These are phyloP conservation scores for Eutypa lata DNA, from an alignment of 2,329 filamentous ascomycete species.

Conservation along the genomic window DNA sequence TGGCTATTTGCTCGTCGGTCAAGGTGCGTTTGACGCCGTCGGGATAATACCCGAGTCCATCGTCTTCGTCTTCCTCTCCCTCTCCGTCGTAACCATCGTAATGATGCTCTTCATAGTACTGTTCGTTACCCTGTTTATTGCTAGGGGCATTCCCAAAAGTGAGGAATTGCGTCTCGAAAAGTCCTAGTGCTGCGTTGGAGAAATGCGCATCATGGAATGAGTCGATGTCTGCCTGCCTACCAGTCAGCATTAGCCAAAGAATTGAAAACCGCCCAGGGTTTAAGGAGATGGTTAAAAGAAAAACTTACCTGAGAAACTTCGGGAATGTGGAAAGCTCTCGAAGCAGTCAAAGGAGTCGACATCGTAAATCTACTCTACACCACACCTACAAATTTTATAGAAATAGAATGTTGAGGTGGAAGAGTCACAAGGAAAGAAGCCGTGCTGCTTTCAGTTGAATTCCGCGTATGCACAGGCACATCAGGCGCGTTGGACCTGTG, in stretches of 20 bases:
- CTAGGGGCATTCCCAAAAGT: slow-evolving; percentile 22
- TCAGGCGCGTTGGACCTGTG: too few species aligned
- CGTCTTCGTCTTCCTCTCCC: slow-evolving; percentile 54
- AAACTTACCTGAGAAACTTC: slow-evolving; percentile 36
- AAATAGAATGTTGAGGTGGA: not conserved
- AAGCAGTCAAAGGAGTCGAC: slow-evolving; percentile 13
- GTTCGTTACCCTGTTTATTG: slow-evolving; percentile 14
- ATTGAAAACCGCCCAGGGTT: slow-evolving; percentile 4
- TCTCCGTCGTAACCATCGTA: slow-evolving; percentile 32
- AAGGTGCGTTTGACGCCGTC: slow-evolving; percentile 87
- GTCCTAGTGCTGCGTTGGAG: slow-evolving; percentile 39
- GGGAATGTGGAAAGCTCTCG: slow-evolving; percentile 24
- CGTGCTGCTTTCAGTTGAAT: not conserved
- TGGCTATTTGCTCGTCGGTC: slow-evolving; percentile 85
- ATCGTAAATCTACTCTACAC: slow-evolving; percentile 10
- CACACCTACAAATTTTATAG: not conserved
- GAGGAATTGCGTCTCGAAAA: slow-evolving; percentile 46
- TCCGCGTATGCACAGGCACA: too few species aligned
- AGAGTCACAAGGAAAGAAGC: slow-evolving; percentile 1
- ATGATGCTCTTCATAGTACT: slow-evolving; percentile 18
- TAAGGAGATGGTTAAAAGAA: not conserved
- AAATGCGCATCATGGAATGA: slow-evolving; percentile 62
- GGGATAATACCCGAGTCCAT: slow-evolving; percentile 76
- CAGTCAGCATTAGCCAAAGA: slow-evolving; percentile 21
- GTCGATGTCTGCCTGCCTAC: slow-evolving; percentile 53